Evolutionary conservation across 169 alveolate species (phyloP), one percentile per base, ranked within the genome.

Genomic region (Theileria equi): DNA sequence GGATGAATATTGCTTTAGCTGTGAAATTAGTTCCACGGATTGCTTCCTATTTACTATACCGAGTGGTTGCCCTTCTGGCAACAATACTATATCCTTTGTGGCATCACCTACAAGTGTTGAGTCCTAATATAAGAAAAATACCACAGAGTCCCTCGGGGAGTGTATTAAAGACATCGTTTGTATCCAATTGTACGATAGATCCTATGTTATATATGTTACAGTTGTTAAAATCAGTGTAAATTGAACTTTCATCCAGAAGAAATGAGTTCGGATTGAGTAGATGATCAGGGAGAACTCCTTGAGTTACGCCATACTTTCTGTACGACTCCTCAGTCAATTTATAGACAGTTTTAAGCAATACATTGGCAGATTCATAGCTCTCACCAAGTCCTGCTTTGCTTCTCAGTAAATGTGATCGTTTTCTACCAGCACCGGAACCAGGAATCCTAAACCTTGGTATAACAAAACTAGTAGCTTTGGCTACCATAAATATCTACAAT

Each of bases 141-240:
- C 84, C 86, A 35, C 86, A 77, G 1, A 48, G 47, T 21, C 86
- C 86, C 57, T 77, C 86, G 5, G 86, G 81, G 21, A 77, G 61
- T 17, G 50, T 44, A 23, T 8, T 25, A 35, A 58, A 47, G 1
- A 77, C 55, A n/a, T 43, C 13, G 21, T 77, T 72, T 19, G 81
- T 52, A 43, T 16, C 60, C 13, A 41, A 10, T 62, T 57, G 17
- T 23, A 58, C 77, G 21, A 77, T 53, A 0, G 80, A 66, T 7
- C 68, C 81, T 29, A 65, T 61, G 41, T 67, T 67, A 31, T 60
- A n/a, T 26, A 47, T 40, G 63, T 25, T 59, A 28, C 74, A 66
- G 17, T 38, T 28, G 5, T 77, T 54, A 38, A 65, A 49, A 10
- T 45, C 54, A 5, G 70, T 40, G 64, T 77, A 65, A 32, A 77